Percentiles rank a stretch among this genome's conserved stretches.
These are phyloP conservation scores for Saposhnikovia divaricata DNA, from an alignment of 129 eudicot genomes.

Conservation along the genomic window DNA sequence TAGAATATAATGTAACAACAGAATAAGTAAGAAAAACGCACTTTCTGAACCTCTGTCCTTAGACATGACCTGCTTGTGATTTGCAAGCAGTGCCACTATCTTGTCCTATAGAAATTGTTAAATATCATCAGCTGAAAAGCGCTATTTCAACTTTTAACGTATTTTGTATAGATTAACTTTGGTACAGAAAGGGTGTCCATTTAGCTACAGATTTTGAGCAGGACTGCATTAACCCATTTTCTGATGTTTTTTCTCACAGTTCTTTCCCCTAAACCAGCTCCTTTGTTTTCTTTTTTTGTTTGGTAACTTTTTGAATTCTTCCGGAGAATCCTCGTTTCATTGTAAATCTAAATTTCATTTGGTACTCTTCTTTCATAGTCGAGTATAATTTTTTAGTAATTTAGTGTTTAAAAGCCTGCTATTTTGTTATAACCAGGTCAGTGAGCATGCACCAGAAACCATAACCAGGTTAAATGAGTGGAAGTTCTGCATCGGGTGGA, in stretches of 20 bases:
- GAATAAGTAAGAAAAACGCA: no score
- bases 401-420: background rate
- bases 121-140: background rate
- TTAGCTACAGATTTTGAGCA: background rate
- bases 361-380: background rate
- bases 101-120: no score
- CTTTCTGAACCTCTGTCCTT: background rate
- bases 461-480: conserved; percentile 40
- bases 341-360: background rate
- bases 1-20: no score
- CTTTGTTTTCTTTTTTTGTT: no score
- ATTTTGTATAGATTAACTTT: background rate
- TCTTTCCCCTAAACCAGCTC: background rate
- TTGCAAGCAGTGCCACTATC: background rate
- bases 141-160: background rate
- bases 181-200: background rate
- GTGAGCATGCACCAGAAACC: conserved; percentile 22
- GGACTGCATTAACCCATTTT: background rate
- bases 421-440: conserved; percentile 5
- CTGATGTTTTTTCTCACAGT: background rate
- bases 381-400: background rate
- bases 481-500: conserved; percentile 47
- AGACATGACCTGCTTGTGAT: background rate
- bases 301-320: background rate
- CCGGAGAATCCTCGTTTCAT: background rate